Conservation (phyloP, 2,329 filamentous ascomycete genomes). For the Cordyceps cicadae region DNA sequence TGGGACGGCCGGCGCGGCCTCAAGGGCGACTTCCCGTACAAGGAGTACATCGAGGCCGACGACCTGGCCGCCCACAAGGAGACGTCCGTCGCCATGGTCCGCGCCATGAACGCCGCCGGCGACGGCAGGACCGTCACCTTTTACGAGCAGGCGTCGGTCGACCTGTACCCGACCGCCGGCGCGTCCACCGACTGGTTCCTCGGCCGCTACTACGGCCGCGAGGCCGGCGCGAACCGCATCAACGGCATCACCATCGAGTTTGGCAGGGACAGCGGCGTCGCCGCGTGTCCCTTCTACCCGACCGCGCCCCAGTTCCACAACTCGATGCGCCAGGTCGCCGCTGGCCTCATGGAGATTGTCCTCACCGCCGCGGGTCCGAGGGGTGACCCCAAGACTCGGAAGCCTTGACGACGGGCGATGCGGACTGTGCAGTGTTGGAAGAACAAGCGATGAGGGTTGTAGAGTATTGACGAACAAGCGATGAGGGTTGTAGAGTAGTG, state of each 20-base stretch:
- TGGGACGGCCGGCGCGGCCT: conserved; percentile 45
- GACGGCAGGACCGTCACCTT: conserved; percentile 25
- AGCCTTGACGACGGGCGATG: conserved; percentile 5
- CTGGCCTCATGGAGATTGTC: conserved; percentile 41
- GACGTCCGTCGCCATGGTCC: conserved; percentile 27
- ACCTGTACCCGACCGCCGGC: conserved; percentile 39
- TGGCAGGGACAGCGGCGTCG: conserved; percentile 22
- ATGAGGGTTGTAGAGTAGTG: not conserved
- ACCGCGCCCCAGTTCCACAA: conserved; percentile 32
- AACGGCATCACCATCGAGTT: conserved; percentile 41
- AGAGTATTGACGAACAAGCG: not conserved
- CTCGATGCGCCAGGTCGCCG: conserved; percentile 36
- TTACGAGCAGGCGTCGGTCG: conserved; percentile 25
- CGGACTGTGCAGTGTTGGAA: too few species aligned
- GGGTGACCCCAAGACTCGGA: conserved; percentile 15
- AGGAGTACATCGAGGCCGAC: conserved; percentile 34
- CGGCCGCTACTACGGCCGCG: conserved; percentile 31
- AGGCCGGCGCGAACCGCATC: conserved; percentile 28
- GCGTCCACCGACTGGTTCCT: conserved; percentile 39
- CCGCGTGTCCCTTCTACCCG: conserved; percentile 37
- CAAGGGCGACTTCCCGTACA: conserved; percentile 34
- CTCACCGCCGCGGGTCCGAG: conserved; percentile 21
- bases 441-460: not conserved
- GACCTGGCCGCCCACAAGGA: conserved; percentile 28
- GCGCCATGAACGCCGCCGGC: conserved; percentile 32